Evolutionary conservation across 371 early-diverging fungal genomes (phyloP), one percentile per base, ranked within the genome.

Genomic region (Mucor mucedo): DNA sequence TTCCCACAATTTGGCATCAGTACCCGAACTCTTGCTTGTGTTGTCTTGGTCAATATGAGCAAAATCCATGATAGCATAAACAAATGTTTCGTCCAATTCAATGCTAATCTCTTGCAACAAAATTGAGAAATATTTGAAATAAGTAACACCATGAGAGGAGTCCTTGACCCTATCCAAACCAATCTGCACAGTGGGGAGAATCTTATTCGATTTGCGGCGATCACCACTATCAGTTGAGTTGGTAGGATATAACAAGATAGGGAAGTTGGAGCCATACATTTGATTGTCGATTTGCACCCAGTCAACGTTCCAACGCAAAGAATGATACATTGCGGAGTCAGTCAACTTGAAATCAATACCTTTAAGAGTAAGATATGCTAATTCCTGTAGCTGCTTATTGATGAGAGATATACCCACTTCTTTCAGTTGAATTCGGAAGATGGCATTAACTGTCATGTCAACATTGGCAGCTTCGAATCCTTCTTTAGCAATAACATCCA

Each of bases 251-350:
- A 98, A 71, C 33, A 98, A 79, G 16, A 98, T 95, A 0, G 97
- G 96, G 57, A 87, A 93, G 6, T 88, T 65, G 1, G 91, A 84
- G 38, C 91, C 94, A 61, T 89, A 90, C 9, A 93, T 76, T 75
- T 98, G 97, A 76, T 98, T 98, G 72, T 98, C 98, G 55, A 97
- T 86, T 84, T 93, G 97, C 8, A 98, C 70, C 98, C 97, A 98
- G 52, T 91, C 89, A 30, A 95, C 85, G 35, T 83, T 70, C 76
- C 94, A 84, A 40, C 84, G 86, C 29, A 92, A 58, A 2, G 91
- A 89, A 70, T 91, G 90, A 60, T 89, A 89, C 55, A 88, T 78
- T 8, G 85, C 84, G 0, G 93, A 89, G 58, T 96, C 96, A 0
- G 85, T 87, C 58, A 86, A 87, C 9, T 80, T 84, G 44, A 96